Conservation (phyloP, 1,139 yeast species). For the Saccharomyces uvarum region DNA sequence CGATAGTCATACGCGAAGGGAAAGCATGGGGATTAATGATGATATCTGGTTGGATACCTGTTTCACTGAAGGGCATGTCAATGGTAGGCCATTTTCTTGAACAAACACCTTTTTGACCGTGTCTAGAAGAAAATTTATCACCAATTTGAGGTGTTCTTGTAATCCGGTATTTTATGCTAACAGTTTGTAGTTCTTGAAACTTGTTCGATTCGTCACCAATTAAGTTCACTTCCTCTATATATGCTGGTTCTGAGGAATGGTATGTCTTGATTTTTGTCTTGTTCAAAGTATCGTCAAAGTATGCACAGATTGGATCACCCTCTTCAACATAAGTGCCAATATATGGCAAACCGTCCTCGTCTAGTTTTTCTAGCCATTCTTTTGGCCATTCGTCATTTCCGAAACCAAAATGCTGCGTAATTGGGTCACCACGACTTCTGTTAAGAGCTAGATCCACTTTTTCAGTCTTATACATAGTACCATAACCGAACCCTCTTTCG, state of each 20-base stretch:
- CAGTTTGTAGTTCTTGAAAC: slow-evolving; percentile 71
- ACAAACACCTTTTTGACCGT: slow-evolving; percentile 99
- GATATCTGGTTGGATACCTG: slow-evolving; percentile 95
- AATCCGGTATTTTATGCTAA: slow-evolving; percentile 84
- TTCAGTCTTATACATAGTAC: slow-evolving; percentile 92
- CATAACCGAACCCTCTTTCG: slow-evolving; percentile 96
- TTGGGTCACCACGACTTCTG: slow-evolving; percentile 89
- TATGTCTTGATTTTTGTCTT: slow-evolving; percentile 88
- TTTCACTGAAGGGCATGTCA: slow-evolving; percentile 94
- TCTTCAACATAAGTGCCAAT: slow-evolving; percentile 84
- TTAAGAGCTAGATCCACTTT: slow-evolving; percentile 73
- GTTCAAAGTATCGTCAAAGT: slow-evolving; percentile 82
- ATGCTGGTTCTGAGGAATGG: slow-evolving; percentile 92
- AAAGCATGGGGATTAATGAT: slow-evolving; percentile 97
- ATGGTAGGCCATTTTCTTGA: slow-evolving; percentile 96
- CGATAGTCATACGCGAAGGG: slow-evolving; percentile 99
- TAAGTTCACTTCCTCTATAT: slow-evolving; percentile 88
- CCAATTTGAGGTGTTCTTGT: slow-evolving; percentile 94
- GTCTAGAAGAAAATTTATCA: slow-evolving; percentile 96
- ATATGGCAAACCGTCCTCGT: slow-evolving; percentile 86
- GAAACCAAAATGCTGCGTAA: slow-evolving; percentile 89
- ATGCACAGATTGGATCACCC: slow-evolving; percentile 94
- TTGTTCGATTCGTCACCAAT: slow-evolving; percentile 71
- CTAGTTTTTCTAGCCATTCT: slow-evolving; percentile 79
- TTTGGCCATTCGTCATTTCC: slow-evolving; percentile 91